Base-by-base conservation (phyloP, 495 filamentous ascomycete genomes). In the Aeminium ludgeri region DNA sequence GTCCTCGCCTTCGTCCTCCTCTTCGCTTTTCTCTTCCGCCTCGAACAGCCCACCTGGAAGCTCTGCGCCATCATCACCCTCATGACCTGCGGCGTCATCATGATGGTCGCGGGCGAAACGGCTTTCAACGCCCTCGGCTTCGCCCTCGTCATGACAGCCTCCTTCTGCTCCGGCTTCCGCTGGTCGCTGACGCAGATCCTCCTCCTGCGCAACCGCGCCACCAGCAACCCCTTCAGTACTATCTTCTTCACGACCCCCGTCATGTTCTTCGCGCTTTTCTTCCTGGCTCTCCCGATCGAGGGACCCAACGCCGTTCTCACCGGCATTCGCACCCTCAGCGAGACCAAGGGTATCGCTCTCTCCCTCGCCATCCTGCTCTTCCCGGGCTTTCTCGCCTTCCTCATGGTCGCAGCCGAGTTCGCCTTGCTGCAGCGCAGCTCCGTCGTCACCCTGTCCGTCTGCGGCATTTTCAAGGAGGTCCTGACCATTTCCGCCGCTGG, bases 71-170 rank as follows among this genome's bases (percentile, higher is more conserved):
- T 99, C 48, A 96, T 99, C 46, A 69, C 72, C 36, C 78, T 82
- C 45, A 96, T 99, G 91, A 99, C 86, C 0, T 52, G 76, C 2
- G 91, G 91, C 40, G 91, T 99, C 18, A 70, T 96, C 48, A 93
- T 96, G 86, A 99, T 99, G 91, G 91, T 99, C 2, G 82, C 86
- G 1, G 86, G 86, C 18, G 89, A 99, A 62, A 72, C 86, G n/a
- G 76, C 79, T 27, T 99, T 99, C 68, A 73, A 84, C 47, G 66
- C 76, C 0, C 70, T 86, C 28, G 91, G 91, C 7, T 96, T 99
- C 59, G 55, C 85, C 20, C 76, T 99, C 34, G 76, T 96, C 60
- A 95, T 96, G 55, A 73, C 78, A 12, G 82, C 91, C 13, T 82
- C 86, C 20, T 91, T 89, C 65, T 87, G 92, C 60, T 93, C 84